Evolutionary conservation across 2,329 filamentous ascomycete species (phyloP).

Genomic region (Chaetomiaceae sp.): DNA sequence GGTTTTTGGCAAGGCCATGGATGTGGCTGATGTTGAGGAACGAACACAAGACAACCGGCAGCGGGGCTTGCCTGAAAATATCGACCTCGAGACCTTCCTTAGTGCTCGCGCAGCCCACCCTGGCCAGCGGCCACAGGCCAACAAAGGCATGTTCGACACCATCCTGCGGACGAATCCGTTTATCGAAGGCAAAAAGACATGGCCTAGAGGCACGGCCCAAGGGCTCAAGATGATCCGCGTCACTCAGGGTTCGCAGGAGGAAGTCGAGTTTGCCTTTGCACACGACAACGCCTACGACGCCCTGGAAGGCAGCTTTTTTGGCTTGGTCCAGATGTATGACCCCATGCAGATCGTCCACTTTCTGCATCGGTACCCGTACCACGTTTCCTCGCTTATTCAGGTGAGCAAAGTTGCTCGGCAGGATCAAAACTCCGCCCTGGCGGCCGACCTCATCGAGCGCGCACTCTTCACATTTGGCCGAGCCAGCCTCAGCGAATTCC

Average conservation of each 20-base stretch:
- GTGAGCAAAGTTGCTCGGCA: conserved; percentile 90
- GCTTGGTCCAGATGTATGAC: conserved; percentile 76
- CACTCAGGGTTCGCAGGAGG: conserved; percentile 37
- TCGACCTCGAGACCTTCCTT: conserved; percentile 55
- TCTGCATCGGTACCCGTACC: conserved; percentile 74
- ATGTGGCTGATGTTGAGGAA: conserved; percentile 48
- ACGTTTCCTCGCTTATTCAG: conserved; percentile 89
- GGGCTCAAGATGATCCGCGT: conserved; percentile 75
- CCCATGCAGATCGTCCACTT: conserved; percentile 76
- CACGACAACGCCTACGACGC: conserved; percentile 71
- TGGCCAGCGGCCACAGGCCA: conserved; percentile 47
- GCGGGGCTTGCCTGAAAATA: conserved; percentile 42
- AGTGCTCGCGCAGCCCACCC: conserved; percentile 24
- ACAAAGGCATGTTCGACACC: conserved; percentile 65
- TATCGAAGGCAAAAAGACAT: conserved; percentile 80
- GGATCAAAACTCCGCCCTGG: conserved; percentile 79
- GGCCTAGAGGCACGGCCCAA: conserved; percentile 73
- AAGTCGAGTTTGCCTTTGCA: conserved; percentile 69
- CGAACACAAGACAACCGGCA: conserved; percentile 39
- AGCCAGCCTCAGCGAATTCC: conserved; percentile 77
- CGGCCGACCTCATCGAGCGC: conserved; percentile 82
- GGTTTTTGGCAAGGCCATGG: conserved; percentile 55
- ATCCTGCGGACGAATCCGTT: conserved; percentile 76
- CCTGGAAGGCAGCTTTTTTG: conserved; percentile 71
- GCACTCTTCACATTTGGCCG: conserved; percentile 93